Base-by-base conservation (phyloP, 2,329 filamentous ascomycete genomes). In the Neonectria coccinea region DNA sequence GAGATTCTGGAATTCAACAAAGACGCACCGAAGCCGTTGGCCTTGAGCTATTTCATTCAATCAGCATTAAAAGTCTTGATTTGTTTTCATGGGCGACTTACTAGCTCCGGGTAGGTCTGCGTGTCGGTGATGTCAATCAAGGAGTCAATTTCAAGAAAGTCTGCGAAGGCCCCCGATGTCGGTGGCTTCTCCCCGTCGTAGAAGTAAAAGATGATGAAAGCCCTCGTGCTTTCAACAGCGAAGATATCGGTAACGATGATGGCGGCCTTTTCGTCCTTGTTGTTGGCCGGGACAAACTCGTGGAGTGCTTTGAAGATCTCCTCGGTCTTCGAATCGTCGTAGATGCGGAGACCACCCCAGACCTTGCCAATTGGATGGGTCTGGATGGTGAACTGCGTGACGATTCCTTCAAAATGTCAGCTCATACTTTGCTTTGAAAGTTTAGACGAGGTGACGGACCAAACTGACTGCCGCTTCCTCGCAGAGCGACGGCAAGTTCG, bases 281-380 rank as follows among this genome's bases (percentile, higher is more conserved):
- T 58, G 14, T 73, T 73, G 3, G 66, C 64, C 5, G 71, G 68
- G 1, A 74, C 65, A 45, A 78, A 79, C 16, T 75, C 66, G 63
- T 80, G 77, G 16, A 79, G 66, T 6, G 75, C 75, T 29, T 68
- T 69, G 62, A 74, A 76, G n/a, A 80, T 67, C 33, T 73, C 69
- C 10, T 74, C 68, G 1, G 71, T 69, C 27, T 79, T 65, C 9
- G 48, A 64, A 4, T 50, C 62, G 27, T 67, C 70, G 65, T 80
- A 81, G n/a, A 76, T 55, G 3, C 78, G 74, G 5, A 69, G 69
- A 2, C 80, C 79, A 14, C 79, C 80, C 78, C 78, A 82, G 20
- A 81, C 74, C 52, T 78, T 59, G 25, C 71, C 76, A 31, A 79
- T 75, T 12, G 75, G 72, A 61, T 74, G 60, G 1, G 76, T 70